Percentiles rank a stretch among this genome's conserved stretches.
Evolutionary conservation across 768 basidiomycete genomes (phyloP).

Genomic region (Mycena rosella): DNA sequence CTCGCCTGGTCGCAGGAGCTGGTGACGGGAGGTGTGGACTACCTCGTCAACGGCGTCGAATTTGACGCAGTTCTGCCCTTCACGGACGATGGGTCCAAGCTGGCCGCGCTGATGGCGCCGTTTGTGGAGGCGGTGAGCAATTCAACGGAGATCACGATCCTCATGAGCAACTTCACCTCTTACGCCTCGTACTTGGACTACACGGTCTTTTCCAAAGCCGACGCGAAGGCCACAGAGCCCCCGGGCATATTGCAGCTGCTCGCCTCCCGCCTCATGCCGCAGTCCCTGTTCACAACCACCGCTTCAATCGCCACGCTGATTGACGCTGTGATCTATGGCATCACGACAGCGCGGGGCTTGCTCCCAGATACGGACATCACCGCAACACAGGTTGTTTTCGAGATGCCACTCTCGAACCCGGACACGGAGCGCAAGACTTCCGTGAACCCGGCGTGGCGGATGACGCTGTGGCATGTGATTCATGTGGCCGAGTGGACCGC

Average conservation of each 20-base stretch:
- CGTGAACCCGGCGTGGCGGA: slow-evolving; percentile 24
- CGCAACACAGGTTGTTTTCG: slow-evolving; percentile 25
- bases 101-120: slow-evolving; percentile 20
- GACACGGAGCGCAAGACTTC: slow-evolving; percentile 23
- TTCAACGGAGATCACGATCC: slow-evolving; percentile 26
- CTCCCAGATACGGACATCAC: slow-evolving; percentile 23
- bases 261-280: slow-evolving; percentile 28
- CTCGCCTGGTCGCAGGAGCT: slow-evolving; percentile 29
- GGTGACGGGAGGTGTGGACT: slow-evolving; percentile 22
- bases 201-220: slow-evolving; percentile 27
- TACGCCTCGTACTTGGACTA: slow-evolving; percentile 25
- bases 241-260: slow-evolving; percentile 27
- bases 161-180: slow-evolving; percentile 25
- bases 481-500: slow-evolving; percentile 28
- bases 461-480: slow-evolving; percentile 22
- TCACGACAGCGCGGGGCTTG: slow-evolving; percentile 24
- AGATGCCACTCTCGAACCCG: slow-evolving; percentile 28
- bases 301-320: slow-evolving; percentile 23
- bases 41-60: slow-evolving; percentile 22
- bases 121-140: slow-evolving; percentile 24
- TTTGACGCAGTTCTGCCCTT: slow-evolving; percentile 18
- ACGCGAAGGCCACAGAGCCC: slow-evolving; percentile 24
- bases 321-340: slow-evolving; percentile 24
- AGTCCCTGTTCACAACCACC: slow-evolving; percentile 17
- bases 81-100: slow-evolving; percentile 26